phyloP scores from a whole-genome alignment of 768 basidiomycete species.

The Rhizopogon sp. region DNA sequence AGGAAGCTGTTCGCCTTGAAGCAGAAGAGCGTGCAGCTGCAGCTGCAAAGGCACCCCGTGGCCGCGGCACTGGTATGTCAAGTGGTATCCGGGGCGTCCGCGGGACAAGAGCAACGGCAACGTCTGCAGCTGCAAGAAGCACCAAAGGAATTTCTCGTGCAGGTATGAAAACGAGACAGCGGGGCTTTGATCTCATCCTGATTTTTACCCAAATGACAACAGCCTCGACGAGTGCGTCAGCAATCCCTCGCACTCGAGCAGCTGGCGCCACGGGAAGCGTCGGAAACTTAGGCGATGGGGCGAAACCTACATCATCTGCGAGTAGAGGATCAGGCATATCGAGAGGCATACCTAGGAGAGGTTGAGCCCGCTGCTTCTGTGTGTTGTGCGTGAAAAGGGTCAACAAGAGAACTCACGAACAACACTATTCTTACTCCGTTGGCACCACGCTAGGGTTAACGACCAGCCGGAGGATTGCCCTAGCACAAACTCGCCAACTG shows the following conservation, averaged over 20 bases:
- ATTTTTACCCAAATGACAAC: background rate
- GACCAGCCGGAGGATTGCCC: too few relatives aligned
- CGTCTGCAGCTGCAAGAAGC: constrained; percentile 41
- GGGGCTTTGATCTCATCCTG: background rate
- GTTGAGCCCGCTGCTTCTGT: constrained; percentile 2
- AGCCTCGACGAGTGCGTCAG: constrained; percentile 13
- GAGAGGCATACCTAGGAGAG: constrained; percentile 20
- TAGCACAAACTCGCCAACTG: background rate
- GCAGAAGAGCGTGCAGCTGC: constrained; percentile 42
- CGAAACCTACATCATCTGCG: constrained; percentile 18
- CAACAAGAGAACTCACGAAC: background rate
- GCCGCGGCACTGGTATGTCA: constrained; percentile 42
- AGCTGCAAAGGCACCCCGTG: constrained; percentile 17
- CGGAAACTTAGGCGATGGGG: constrained; percentile 10
- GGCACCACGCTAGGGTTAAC: background rate
- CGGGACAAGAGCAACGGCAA: constrained; percentile 60
- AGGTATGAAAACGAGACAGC: constrained; percentile 22
- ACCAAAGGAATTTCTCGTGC: constrained; percentile 34
- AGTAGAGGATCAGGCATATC: constrained; percentile 21
- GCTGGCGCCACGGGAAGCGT: constrained; percentile 23
- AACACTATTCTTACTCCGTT: background rate
- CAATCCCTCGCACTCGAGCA: constrained; percentile 18
- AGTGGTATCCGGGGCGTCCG: constrained; percentile 68
- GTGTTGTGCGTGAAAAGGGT: background rate
- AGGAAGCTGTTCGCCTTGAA: constrained; percentile 34